These are phyloP conservation scores for Ceratobasidium sp. DNA, from an alignment of 1,284 basidiomycete genomes.

Conservation along the genomic window DNA sequence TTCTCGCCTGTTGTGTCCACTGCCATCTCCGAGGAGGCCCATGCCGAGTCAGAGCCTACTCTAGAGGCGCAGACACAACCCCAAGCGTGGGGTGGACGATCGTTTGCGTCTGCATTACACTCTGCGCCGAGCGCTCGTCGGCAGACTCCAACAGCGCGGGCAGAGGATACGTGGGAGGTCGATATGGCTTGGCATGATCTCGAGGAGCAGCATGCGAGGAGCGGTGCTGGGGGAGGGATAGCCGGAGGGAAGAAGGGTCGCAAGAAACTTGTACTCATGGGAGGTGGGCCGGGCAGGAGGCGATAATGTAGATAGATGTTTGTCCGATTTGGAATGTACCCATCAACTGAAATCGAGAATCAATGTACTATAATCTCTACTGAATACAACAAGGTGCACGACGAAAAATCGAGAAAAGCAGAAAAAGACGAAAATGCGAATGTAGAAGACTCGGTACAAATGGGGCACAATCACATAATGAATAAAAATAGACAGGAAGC, in stretches of 20 bases:
- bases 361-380: neutral
- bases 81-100: constrained; percentile 75
- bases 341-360: constrained; percentile 12
- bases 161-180: constrained; percentile 76
- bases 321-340: neutral
- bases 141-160: constrained; percentile 46
- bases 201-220: constrained; percentile 58
- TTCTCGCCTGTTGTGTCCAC: constrained; percentile 46
- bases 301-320: constrained; percentile 1
- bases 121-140: constrained; percentile 49
- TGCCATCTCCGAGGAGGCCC: constrained; percentile 52
- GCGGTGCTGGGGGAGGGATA: constrained; percentile 56
- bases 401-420: neutral
- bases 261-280: constrained; percentile 74
- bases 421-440: neutral
- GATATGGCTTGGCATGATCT: constrained; percentile 85
- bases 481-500: constrained; percentile 31
- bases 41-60: constrained; percentile 36
- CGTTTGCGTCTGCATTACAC: constrained; percentile 79
- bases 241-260: constrained; percentile 68
- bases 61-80: constrained; percentile 50
- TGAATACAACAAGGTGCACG: constrained; percentile 1
- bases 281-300: constrained; percentile 55
- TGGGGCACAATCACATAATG: constrained; percentile 5
- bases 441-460: neutral